phyloP scores from a whole-genome alignment of 2,329 filamentous ascomycete genomes.

The Thielaviopsis punctulata region DNA sequence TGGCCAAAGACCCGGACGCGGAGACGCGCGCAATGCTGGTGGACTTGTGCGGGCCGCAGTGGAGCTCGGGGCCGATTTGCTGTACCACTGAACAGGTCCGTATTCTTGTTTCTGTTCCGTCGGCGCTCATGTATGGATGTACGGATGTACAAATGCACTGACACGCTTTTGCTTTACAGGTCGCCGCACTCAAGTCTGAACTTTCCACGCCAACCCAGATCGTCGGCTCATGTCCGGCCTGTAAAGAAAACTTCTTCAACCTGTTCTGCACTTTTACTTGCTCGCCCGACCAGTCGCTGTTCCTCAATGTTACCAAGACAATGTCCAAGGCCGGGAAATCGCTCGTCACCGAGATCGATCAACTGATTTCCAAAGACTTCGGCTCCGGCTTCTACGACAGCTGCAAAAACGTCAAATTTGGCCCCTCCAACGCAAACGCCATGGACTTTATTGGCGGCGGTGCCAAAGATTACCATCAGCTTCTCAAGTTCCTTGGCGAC shows the following conservation, averaged over 20 bases:
- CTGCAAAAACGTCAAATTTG: constrained; percentile 98
- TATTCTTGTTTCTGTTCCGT: not conserved
- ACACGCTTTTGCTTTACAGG: constrained; percentile 25
- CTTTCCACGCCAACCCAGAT: constrained; percentile 75
- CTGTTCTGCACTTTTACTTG: constrained; percentile 97
- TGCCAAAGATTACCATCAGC: constrained; percentile 71
- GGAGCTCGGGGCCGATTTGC: constrained; percentile 70
- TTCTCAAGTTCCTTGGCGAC: constrained; percentile 83
- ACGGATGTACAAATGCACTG: no score
- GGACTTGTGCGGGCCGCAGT: constrained; percentile 71
- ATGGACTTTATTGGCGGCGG: constrained; percentile 95
- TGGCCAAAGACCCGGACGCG: constrained; percentile 56
- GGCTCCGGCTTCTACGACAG: constrained; percentile 84
- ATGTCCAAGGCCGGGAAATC: constrained; percentile 39
- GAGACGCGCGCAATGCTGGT: constrained; percentile 62
- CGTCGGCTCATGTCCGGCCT: constrained; percentile 86
- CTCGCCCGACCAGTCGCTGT: constrained; percentile 88
- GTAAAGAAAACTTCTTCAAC: constrained; percentile 97
- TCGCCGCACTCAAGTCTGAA: constrained; percentile 66
- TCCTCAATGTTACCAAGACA: constrained; percentile 77
- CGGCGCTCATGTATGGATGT: no score
- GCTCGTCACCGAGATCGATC: constrained; percentile 70
- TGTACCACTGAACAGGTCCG: constrained; percentile 62
- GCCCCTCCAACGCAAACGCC: constrained; percentile 77
- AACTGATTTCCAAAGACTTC: constrained; percentile 70